Conservation (phyloP, 495 filamentous ascomycete species). For the Diplogelasinospora grovesii region DNA sequence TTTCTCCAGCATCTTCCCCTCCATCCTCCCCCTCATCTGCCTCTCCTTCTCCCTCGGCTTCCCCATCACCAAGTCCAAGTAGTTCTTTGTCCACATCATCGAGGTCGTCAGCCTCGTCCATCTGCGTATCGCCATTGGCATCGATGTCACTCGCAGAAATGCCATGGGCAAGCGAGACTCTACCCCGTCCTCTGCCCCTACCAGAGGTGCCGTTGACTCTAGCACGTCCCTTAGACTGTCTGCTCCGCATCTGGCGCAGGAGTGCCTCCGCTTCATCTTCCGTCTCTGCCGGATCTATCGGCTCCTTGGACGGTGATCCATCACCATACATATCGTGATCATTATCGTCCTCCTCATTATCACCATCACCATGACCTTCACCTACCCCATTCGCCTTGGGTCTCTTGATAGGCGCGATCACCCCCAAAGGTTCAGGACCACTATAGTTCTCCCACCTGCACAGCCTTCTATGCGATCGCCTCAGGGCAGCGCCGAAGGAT, state of each 20-base stretch:
- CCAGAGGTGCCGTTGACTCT: background rate
- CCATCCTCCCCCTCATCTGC: slow-evolving; percentile 18
- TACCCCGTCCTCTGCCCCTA: background rate
- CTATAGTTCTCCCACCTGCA: slow-evolving; percentile 61
- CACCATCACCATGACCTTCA: slow-evolving; percentile 25
- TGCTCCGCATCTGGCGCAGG: slow-evolving; percentile 9
- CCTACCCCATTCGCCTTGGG: slow-evolving; percentile 21
- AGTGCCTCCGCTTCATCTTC: slow-evolving; percentile 26
- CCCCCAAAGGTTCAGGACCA: slow-evolving; percentile 34
- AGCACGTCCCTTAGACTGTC: slow-evolving; percentile 11
- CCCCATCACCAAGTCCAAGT: slow-evolving; percentile 38
- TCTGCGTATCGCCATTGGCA: slow-evolving; percentile 29
- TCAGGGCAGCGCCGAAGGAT: slow-evolving; percentile 63
- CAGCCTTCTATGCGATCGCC: slow-evolving; percentile 63
- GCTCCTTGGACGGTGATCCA: slow-evolving; percentile 16
- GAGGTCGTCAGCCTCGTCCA: slow-evolving; percentile 44
- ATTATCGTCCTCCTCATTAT: slow-evolving; percentile 22
- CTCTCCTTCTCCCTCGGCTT: slow-evolving; percentile 22
- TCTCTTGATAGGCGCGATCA: slow-evolving; percentile 37
- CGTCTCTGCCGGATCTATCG: slow-evolving; percentile 25
- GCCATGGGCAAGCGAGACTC: too few species aligned
- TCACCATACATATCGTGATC: background rate
- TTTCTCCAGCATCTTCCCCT: slow-evolving; percentile 41
- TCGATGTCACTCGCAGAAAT: too few species aligned
- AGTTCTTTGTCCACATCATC: slow-evolving; percentile 47